Base-by-base conservation (phyloP, 352 stramenopile species). In the Phytophthora pinifolia region DNA sequence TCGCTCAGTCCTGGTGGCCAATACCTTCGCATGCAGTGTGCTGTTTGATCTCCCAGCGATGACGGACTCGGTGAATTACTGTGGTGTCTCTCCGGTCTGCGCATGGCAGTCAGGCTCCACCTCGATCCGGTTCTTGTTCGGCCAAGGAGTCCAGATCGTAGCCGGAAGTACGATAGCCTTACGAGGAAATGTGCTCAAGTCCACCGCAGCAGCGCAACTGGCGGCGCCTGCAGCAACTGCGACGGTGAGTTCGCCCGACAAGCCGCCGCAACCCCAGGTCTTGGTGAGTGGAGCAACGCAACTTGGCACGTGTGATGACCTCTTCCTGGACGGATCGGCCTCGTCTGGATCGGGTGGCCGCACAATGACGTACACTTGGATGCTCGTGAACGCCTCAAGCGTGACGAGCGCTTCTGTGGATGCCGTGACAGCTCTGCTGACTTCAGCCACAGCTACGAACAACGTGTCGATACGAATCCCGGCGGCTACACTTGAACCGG, bases 331-430 rank as follows among this genome's bases (percentile, higher is more conserved):
- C 39, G 79, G 66, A 1, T 83, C 74, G 0, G 57, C 59, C 14
- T 86, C 79, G 0, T 74, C 72, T 0, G 79, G 79, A 29, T 82
- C 73, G 0, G 76, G 79, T 30, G 79, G 79, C 9, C 76, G 79
- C 10, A 61, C 65, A 0, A 86, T 89, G 74, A 63, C 47, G 15
- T 87, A 73, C 43, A 74, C 37, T 31, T 87, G 79, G 79, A 63
- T 84, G 14, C 49, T 86, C 1, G 46, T 62, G 0, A 57, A 54
- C 9, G 49, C 60, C 6, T 37, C 56, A 1, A 67, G 45, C 2
- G 74, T 57, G 6, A 35, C 59, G 5, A 43, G n/a, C 14, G 46
- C 65, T 0, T 64, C 65, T 1, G 7, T 62, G 0, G 39, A 71
- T 14, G 34, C 53, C 6, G 42, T 83, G 12, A 57, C 38, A 20